A percentile compares a stretch with the other conserved stretches of the same genome.
These are phyloP conservation scores for Cicer bijugum DNA, from an alignment of 306 rosid species.

Conservation along the genomic window DNA sequence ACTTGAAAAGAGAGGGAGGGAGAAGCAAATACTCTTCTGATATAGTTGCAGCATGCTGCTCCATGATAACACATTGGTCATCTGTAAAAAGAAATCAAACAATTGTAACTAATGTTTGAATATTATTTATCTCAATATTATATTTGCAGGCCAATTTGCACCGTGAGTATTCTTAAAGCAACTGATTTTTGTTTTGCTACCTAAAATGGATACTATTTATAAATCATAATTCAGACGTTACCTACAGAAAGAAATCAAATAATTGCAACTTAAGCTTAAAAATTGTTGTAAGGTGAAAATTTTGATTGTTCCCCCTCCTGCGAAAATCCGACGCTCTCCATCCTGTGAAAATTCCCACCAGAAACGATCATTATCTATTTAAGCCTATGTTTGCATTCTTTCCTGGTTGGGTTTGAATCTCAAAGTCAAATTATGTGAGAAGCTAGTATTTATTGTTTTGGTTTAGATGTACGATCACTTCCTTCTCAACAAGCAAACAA, in stretches of 20 bases:
- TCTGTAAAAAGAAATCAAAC: background rate
- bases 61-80: background rate
- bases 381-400: too few species aligned
- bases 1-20: background rate
- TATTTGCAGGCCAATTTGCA: background rate
- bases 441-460: too few species aligned
- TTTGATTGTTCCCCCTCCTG: too few species aligned
- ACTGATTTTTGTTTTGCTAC: background rate
- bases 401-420: too few species aligned
- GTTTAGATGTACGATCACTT: too few species aligned
- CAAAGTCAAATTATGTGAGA: too few species aligned
- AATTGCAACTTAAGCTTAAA: background rate
- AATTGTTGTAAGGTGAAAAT: too few species aligned
- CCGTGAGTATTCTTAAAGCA: background rate
- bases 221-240: slow-evolving; percentile 3
- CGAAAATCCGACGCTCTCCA: too few species aligned
- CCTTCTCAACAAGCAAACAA: too few species aligned
- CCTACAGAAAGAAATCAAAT: background rate
- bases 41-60: slow-evolving; percentile 13
- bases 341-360: too few species aligned
- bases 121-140: slow-evolving; percentile 1
- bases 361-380: too few species aligned
- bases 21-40: slow-evolving; percentile 7
- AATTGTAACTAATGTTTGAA: slow-evolving; percentile 16
- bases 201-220: background rate